Conservation (phyloP, 208 protist species). For the Porcisia deanei region DNA sequence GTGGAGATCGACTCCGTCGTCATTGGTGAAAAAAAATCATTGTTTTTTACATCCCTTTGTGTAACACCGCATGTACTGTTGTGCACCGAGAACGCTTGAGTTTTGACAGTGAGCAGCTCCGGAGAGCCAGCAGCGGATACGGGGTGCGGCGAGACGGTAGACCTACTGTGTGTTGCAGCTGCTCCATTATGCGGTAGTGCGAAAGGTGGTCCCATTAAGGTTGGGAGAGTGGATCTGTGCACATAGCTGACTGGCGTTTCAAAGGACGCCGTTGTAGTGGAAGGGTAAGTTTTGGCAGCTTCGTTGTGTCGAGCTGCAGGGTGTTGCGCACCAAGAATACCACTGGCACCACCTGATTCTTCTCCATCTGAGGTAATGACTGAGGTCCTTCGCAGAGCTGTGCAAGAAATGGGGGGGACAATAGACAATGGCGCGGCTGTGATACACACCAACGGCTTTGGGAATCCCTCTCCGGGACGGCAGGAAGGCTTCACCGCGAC, state of each 20-base stretch:
- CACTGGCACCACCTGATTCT: neutral
- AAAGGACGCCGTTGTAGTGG: neutral
- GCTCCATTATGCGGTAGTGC: neutral
- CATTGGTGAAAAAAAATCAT: neutral
- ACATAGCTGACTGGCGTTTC: neutral
- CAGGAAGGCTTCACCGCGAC: neutral
- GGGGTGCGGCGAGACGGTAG: neutral
- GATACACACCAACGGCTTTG: neutral
- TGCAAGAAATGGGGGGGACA: neutral
- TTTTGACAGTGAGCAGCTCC: neutral
- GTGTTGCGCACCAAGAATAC: neutral
- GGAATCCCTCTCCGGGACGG: neutral
- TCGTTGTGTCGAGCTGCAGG: neutral
- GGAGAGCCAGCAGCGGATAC: neutral
- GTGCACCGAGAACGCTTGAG: neutral
- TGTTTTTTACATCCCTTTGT: neutral
- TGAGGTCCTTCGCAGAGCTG: neutral
- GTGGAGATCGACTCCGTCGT: neutral
- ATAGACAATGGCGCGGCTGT: neutral
- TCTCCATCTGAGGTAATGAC: neutral
- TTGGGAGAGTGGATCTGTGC: neutral
- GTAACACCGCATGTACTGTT: neutral
- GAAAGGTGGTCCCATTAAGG: neutral
- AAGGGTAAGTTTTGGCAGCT: neutral
- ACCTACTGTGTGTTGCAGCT: neutral